Percentiles rank a stretch among this genome's conserved stretches.
phyloP scores from a whole-genome alignment of 2,329 filamentous ascomycete species.

The Thielaviopsis euricoi region DNA sequence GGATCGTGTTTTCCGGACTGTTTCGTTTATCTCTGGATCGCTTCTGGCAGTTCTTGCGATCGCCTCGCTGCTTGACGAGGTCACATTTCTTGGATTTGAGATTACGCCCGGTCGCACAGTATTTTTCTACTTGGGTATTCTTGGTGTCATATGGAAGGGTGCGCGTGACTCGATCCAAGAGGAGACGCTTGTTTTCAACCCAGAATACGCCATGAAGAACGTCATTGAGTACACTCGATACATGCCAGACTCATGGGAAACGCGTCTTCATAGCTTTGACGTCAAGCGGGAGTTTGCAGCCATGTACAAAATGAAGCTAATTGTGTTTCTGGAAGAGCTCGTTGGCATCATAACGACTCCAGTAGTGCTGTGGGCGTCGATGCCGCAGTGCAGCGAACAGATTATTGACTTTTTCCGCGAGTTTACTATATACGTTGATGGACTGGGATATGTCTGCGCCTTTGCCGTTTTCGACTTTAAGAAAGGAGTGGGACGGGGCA shows the following conservation, averaged over 20 bases:
- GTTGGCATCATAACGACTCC: conserved; percentile 85
- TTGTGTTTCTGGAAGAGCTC: conserved; percentile 86
- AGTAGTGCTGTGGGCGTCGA: conserved; percentile 69
- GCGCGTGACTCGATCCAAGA: conserved; percentile 73
- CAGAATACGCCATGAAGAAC: conserved; percentile 71
- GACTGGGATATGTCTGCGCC: conserved; percentile 87
- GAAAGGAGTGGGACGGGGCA: conserved; percentile 43
- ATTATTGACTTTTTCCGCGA: conserved; percentile 97
- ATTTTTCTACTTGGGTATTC: conserved; percentile 74
- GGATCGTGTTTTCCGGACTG: conserved; percentile 65
- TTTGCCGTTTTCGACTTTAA: conserved; percentile 97
- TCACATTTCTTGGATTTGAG: conserved; percentile 82
- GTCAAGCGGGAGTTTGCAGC: conserved; percentile 80
- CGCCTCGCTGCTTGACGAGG: conserved; percentile 74
- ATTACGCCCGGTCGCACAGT: conserved; percentile 77
- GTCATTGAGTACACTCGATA: conserved; percentile 92
- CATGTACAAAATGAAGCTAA: conserved; percentile 79
- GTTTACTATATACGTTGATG: conserved; percentile 93
- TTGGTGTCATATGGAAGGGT: conserved; percentile 69
- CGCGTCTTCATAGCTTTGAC: conserved; percentile 80
- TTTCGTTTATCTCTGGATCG: conserved; percentile 76
- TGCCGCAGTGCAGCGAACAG: conserved; percentile 78
- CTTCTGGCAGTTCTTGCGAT: conserved; percentile 72
- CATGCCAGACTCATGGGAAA: conserved; percentile 75
- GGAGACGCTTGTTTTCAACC: conserved; percentile 79